Evolutionary conservation across 305 asterid species (phyloP).

Genomic region (Fraxinus ornus): DNA sequence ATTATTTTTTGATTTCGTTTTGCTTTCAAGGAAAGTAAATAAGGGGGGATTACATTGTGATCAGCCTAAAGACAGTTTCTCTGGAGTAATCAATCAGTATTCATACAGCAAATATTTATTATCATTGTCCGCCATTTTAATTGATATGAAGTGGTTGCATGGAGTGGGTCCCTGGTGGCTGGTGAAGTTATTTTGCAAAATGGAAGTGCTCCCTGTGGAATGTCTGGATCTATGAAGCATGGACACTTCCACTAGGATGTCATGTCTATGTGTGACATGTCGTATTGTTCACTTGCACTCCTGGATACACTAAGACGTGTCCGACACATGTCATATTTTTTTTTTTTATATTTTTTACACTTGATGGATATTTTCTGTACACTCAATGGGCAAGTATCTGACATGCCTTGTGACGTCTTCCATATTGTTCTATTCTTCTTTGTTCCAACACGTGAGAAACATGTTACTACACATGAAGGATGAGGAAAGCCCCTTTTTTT

Average conservation of each 20-base stretch:
- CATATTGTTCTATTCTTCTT: background rate
- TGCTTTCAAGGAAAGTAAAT: background rate
- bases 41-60: background rate
- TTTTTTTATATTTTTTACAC: background rate
- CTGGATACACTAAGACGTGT: background rate
- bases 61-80: background rate
- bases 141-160: conserved; percentile 8
- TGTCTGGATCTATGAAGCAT: background rate
- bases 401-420: background rate
- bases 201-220: background rate
- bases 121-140: background rate
- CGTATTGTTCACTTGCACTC: background rate
- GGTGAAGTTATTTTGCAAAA: background rate
- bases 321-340: background rate
- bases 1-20: background rate
- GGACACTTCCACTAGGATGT: background rate
- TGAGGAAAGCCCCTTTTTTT: background rate
- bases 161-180: conserved; percentile 15
- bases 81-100: background rate
- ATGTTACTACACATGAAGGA: background rate
- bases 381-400: background rate
- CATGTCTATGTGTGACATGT: background rate
- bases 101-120: background rate
- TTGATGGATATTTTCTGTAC: background rate
- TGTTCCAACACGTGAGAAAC: background rate